A percentile compares a stretch with the other conserved stretches of the same genome.
Conservation (phyloP, 345 rosid species). For the Rhodomyrtus tomentosa region DNA sequence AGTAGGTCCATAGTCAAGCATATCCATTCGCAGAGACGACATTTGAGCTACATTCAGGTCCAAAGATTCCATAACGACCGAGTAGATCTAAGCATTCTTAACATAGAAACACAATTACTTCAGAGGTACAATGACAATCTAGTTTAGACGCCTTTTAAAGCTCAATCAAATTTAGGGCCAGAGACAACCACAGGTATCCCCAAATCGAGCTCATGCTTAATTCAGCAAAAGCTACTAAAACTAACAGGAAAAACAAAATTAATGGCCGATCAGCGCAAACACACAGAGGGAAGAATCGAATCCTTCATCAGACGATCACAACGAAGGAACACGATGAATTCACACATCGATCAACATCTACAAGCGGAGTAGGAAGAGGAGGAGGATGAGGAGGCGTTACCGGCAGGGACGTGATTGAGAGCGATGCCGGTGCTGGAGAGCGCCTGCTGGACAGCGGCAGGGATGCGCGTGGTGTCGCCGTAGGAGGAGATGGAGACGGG, state of each 20-base stretch:
- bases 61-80: background rate
- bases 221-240: background rate
- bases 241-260: background rate
- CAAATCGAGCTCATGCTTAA: background rate
- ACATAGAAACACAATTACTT: background rate
- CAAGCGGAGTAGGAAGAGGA: background rate
- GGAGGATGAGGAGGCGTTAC: background rate
- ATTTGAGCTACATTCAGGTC: background rate
- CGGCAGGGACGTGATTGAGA: slow-evolving; percentile 38
- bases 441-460: slow-evolving; percentile 25
- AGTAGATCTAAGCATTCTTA: background rate
- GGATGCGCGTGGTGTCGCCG: slow-evolving; percentile 29
- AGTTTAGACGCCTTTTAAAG: background rate
- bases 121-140: background rate
- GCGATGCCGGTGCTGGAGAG: slow-evolving; percentile 30
- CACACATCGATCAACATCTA: background rate
- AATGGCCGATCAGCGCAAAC: background rate
- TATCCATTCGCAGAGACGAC: background rate
- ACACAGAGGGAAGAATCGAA: background rate
- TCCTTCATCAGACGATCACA: background rate
- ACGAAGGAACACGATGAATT: background rate
- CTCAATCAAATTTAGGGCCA: background rate
- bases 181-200: background rate
- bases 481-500: slow-evolving; percentile 34
- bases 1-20: background rate